These are phyloP conservation scores for Phytophthora chlamydospora DNA, from an alignment of 352 stramenopile genomes.

Conservation along the genomic window DNA sequence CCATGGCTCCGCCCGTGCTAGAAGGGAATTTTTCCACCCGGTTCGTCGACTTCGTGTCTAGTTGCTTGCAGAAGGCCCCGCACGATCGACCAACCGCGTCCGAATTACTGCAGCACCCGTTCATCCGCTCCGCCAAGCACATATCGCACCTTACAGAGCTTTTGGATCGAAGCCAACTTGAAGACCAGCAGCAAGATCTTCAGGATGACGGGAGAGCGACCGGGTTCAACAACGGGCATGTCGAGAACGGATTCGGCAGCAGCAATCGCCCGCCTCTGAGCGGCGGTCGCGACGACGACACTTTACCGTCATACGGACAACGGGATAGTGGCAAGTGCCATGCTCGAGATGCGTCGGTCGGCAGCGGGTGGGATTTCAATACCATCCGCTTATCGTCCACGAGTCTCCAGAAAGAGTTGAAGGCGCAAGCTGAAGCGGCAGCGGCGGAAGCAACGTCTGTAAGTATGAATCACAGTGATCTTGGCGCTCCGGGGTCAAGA, in stretches of 20 bases:
- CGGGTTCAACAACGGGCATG: constrained; percentile 18
- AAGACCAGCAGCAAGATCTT: constrained; percentile 27
- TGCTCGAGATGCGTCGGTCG: constrained; percentile 44
- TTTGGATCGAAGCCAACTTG: constrained; percentile 53
- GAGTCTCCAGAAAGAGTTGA: constrained; percentile 41
- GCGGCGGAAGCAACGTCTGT: constrained; percentile 2
- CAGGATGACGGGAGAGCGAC: constrained; percentile 12
- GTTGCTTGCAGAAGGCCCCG: constrained; percentile 90
- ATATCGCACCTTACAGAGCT: constrained; percentile 78
- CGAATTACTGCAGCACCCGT: constrained; percentile 89
- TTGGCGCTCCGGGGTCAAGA: neutral
- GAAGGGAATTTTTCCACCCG: constrained; percentile 73
- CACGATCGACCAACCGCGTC: constrained; percentile 81
- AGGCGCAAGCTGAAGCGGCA: constrained; percentile 31
- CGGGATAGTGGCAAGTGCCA: constrained; percentile 47
- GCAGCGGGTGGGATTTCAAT: constrained; percentile 83
- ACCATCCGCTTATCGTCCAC: constrained; percentile 66
- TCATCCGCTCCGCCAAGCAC: constrained; percentile 75
- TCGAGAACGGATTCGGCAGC: constrained; percentile 24
- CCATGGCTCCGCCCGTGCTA: constrained; percentile 90
- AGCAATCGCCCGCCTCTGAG: constrained; percentile 19
- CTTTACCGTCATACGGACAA: constrained; percentile 33
- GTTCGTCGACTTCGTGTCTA: constrained; percentile 90
- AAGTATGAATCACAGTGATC: constrained; percentile 2
- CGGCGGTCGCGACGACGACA: constrained; percentile 26